These are phyloP conservation scores for Exophiala mesophila DNA, from an alignment of 2,329 filamentous ascomycete genomes.

Conservation along the genomic window DNA sequence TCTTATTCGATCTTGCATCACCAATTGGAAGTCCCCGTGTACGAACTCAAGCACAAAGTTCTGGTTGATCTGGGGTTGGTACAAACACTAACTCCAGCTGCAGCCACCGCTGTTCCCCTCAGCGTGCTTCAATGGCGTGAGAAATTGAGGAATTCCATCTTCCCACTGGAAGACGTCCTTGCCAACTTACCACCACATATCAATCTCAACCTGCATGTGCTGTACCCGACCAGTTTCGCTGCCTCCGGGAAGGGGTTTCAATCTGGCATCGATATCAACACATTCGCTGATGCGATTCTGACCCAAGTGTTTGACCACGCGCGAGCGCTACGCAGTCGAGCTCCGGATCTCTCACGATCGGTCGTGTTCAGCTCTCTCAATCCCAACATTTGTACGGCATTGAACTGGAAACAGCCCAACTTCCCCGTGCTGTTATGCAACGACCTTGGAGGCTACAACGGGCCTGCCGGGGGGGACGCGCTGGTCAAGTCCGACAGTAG, in stretches of 20 bases:
- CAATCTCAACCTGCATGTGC: slow-evolving; percentile 84
- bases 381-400: slow-evolving; percentile 77
- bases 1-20: slow-evolving; percentile 73
- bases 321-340: slow-evolving; percentile 58
- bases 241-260: slow-evolving; percentile 66
- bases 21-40: slow-evolving; percentile 75
- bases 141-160: slow-evolving; percentile 67
- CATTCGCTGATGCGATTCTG: slow-evolving; percentile 77
- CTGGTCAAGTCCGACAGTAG: slow-evolving; percentile 34
- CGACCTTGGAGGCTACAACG: slow-evolving; percentile 60
- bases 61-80: slow-evolving; percentile 23
- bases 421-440: slow-evolving; percentile 94
- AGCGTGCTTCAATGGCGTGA: slow-evolving; percentile 47
- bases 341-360: slow-evolving; percentile 70
- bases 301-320: slow-evolving; percentile 88
- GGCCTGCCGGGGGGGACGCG: slow-evolving; percentile 35
- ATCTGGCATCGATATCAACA: slow-evolving; percentile 76
- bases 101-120: slow-evolving; percentile 28
- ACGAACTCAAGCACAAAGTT: slow-evolving; percentile 63
- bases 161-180: slow-evolving; percentile 75
- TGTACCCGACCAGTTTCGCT: slow-evolving; percentile 75
- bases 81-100: slow-evolving; percentile 40
- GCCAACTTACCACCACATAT: slow-evolving; percentile 69
- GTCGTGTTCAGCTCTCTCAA: slow-evolving; percentile 96
- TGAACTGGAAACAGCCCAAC: slow-evolving; percentile 99